Evolutionary conservation across 2,329 filamentous ascomycete genomes (phyloP).

Genomic region (Ophiostoma perfectum): DNA sequence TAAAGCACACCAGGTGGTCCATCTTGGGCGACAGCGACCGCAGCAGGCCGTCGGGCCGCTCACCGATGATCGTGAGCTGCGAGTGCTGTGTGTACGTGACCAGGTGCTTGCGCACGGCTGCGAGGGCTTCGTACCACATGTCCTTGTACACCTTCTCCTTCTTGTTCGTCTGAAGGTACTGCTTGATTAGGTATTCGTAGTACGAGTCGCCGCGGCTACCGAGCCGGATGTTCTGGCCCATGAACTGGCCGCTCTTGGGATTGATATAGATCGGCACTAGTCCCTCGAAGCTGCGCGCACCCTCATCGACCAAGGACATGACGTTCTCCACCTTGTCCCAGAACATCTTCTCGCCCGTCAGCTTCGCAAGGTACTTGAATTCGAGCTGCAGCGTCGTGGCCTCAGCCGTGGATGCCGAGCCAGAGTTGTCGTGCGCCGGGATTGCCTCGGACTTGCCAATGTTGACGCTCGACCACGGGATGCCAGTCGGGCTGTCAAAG

Average conservation of each 20-base stretch:
- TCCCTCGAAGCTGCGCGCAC: slow-evolving; percentile 70
- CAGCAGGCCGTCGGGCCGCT: slow-evolving; percentile 69
- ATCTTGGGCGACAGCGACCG: slow-evolving; percentile 74
- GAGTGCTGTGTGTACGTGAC: slow-evolving; percentile 79
- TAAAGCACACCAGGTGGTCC: slow-evolving; percentile 97
- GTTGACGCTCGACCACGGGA: slow-evolving; percentile 88
- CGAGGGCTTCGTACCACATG: slow-evolving; percentile 85
- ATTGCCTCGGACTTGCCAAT: slow-evolving; percentile 71
- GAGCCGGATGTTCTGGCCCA: slow-evolving; percentile 78
- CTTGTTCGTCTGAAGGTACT: slow-evolving; percentile 88
- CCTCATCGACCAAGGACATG: slow-evolving; percentile 83
- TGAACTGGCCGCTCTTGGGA: slow-evolving; percentile 71
- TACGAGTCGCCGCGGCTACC: slow-evolving; percentile 95
- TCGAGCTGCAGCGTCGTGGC: slow-evolving; percentile 89
- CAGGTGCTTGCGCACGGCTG: slow-evolving; percentile 83
- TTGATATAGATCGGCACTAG: slow-evolving; percentile 89
- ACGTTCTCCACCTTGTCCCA: slow-evolving; percentile 90
- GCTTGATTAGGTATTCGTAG: slow-evolving; percentile 98
- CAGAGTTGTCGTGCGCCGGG: slow-evolving; percentile 74
- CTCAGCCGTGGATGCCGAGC: slow-evolving; percentile 90
- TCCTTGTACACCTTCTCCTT: slow-evolving; percentile 81
- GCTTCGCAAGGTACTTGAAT: slow-evolving; percentile 91
- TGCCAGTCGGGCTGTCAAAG: slow-evolving; percentile 78
- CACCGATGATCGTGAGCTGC: slow-evolving; percentile 82
- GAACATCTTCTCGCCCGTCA: slow-evolving; percentile 87